Evolutionary conservation across 192 early-diverging fungal species (phyloP), one percentile per base, ranked within the genome.

Genomic region (Gryganskiella cystojenkinii): DNA sequence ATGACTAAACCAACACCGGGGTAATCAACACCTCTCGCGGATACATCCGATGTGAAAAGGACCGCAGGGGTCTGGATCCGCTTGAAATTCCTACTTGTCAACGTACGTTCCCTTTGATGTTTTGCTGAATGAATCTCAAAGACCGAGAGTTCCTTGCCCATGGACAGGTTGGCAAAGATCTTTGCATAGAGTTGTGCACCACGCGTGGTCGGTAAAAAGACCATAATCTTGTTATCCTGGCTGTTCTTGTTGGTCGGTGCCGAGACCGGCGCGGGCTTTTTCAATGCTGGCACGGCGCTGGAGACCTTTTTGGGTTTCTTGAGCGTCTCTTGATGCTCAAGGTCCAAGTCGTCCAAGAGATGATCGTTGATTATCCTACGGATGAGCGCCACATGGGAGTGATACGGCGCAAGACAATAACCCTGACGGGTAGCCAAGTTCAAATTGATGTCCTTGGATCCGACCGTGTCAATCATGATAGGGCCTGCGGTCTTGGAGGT

Each of bases 1-100:
- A 99, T 66, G 11, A 99, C 95, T 45, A 96, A 83, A 0, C 88
- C 89, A 2, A 99, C 97, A 61, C 91, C 90, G 13, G 96, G 96
- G 55, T 98, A 98, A 82, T 99, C 98, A 13, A 99, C 93, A 56
- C 98, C 98, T 52, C 98, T 91, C 14, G 98, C 96, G 56, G 95
- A 96, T 14, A 99, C 94, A 70, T 98, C 98, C 3, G 95, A 93
- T 0, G 98, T 98, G 61, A 98, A 89, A 44, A 99, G 81, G 22
- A 98, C 88, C 34, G 76, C 84, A 44, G 86, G 79, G 7, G 55
- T 68, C 19, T 56, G 51, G 31, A 82, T 76, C 3, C 61, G 80
- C 59, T 93, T 86, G 85, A 98, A 99, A 14, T 75, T 79, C 20
- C 92, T 85, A 17, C 93, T 91, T 4, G 92, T 87, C 31, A 87